A percentile compares a stretch with the other conserved stretches of the same genome.
These are phyloP conservation scores for Geotrichum bryndzae DNA, from an alignment of 1,139 yeast species.

Conservation along the genomic window DNA sequence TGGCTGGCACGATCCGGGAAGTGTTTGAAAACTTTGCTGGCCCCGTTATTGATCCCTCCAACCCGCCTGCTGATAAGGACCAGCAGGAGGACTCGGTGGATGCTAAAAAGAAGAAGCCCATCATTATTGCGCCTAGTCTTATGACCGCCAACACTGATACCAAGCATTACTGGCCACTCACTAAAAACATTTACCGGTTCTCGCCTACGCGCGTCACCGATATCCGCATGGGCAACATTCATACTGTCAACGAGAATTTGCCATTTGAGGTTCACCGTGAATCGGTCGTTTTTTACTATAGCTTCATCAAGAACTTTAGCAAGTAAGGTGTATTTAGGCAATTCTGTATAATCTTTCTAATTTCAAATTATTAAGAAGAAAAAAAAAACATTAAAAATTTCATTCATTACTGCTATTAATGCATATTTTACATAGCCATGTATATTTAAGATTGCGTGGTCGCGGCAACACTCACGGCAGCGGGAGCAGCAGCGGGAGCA, in stretches of 20 bases:
- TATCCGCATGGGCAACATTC: slow-evolving; percentile 31
- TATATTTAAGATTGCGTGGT: background rate
- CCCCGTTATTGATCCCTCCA: slow-evolving; percentile 28
- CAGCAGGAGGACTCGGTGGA: background rate
- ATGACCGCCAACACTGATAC: slow-evolving; percentile 87
- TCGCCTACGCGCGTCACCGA: slow-evolving; percentile 35
- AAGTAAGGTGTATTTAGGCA: background rate
- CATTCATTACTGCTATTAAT: slow-evolving; percentile 7
- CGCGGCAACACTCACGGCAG: background rate
- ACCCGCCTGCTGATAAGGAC: background rate
- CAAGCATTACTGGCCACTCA: slow-evolving; percentile 64
- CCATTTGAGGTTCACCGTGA: slow-evolving; percentile 49
- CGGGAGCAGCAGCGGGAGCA: slow-evolving; percentile 5
- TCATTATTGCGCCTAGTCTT: slow-evolving; percentile 57
- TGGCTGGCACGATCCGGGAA: slow-evolving; percentile 46
- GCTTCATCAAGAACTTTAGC: slow-evolving; percentile 39
- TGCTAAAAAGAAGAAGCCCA: background rate
- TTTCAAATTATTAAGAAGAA: too few relatives aligned
- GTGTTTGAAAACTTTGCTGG: slow-evolving; percentile 14
- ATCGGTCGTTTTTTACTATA: slow-evolving; percentile 53
- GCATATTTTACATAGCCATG: slow-evolving; percentile 7
- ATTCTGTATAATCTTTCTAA: background rate
- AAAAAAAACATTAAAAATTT: background rate
- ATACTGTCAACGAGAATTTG: slow-evolving; percentile 57
- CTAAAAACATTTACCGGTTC: slow-evolving; percentile 65